Conservation (phyloP, 768 basidiomycete species). For the Solioccasus polychromus region DNA sequence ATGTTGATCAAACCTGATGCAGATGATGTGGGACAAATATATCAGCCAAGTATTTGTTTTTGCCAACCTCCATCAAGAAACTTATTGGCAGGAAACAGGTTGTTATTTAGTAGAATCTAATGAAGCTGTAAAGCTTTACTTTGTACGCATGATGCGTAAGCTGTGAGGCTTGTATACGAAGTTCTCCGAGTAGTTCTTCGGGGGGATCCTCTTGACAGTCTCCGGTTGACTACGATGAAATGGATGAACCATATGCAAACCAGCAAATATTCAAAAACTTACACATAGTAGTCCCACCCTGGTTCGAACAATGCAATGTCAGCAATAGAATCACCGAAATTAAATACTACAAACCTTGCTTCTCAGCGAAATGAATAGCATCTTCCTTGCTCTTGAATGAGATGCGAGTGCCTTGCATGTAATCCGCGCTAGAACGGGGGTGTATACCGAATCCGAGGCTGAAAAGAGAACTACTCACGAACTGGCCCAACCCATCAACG, state of each 20-base stretch:
- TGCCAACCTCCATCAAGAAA: not conserved
- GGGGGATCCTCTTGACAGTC: constrained; percentile 65
- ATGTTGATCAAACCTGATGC: not conserved
- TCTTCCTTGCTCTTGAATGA: constrained; percentile 85
- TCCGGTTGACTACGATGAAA: constrained; percentile 48
- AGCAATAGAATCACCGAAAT: not conserved
- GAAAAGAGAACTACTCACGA: constrained; percentile 56
- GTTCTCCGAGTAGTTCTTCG: constrained; percentile 91
- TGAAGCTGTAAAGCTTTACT: constrained; percentile 54
- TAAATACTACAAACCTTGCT: constrained; percentile 65
- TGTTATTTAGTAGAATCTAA: constrained; percentile 8
- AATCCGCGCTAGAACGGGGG: constrained; percentile 67
- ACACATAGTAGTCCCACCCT: constrained; percentile 96
- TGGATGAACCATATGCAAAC: constrained; percentile 5
- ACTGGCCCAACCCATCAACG: constrained; percentile 95
- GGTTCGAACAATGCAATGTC: constrained; percentile 1
- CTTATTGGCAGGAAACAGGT: not conserved
- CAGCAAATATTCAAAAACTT: constrained; percentile 37
- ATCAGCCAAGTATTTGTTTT: too few relatives aligned
- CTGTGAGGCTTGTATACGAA: constrained; percentile 78
- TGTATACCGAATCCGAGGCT: constrained; percentile 2
- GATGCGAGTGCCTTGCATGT: constrained; percentile 88
- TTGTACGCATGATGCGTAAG: constrained; percentile 84
- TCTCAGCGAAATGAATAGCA: constrained; percentile 93
- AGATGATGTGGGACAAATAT: not conserved